Percentiles rank a stretch among this genome's conserved stretches.
Conservation (phyloP, 169 alveolate genomes). For the Plasmodium adleri region DNA sequence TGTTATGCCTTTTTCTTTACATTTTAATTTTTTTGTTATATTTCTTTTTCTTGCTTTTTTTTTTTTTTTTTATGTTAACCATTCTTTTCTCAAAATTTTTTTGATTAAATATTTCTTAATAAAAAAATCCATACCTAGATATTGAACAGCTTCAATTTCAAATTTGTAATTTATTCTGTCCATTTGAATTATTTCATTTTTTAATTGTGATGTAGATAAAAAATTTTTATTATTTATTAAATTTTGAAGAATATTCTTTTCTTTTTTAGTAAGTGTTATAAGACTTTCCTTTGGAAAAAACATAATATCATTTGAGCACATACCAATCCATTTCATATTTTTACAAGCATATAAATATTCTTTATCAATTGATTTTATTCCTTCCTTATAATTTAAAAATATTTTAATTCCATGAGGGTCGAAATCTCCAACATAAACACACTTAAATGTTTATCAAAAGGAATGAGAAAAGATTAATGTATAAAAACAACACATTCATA, state of each 20-base stretch:
- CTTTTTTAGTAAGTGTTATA: conserved; percentile 50
- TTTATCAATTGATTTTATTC: conserved; percentile 17
- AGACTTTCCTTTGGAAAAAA: conserved; percentile 60
- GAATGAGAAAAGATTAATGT: not conserved
- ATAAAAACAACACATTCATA: not conserved
- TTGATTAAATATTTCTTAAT: conserved; percentile 38
- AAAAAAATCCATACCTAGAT: conserved; percentile 58
- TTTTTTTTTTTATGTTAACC: conserved; percentile 14
- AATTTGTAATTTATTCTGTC: conserved; percentile 32
- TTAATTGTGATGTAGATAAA: conserved; percentile 16
- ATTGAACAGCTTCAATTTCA: conserved; percentile 79
- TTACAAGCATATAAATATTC: conserved; percentile 22
- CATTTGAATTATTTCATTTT: conserved; percentile 39
- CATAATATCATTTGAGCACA: conserved; percentile 56
- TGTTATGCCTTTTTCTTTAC: no score
- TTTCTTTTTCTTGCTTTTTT: no score
- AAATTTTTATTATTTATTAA: conserved; percentile 43
- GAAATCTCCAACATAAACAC: conserved; percentile 80
- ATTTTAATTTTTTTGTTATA: no score
- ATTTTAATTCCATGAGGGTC: conserved; percentile 82
- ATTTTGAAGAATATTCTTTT: conserved; percentile 61
- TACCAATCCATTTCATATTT: conserved; percentile 78
- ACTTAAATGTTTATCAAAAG: conserved; percentile 5
- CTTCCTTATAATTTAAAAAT: conserved; percentile 66
- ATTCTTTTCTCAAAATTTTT: conserved; percentile 33